A percentile compares a stretch with the other conserved stretches of the same genome.
phyloP scores from a whole-genome alignment of 148 eudicot genomes.

The Amaranthus hypochondriacus region DNA sequence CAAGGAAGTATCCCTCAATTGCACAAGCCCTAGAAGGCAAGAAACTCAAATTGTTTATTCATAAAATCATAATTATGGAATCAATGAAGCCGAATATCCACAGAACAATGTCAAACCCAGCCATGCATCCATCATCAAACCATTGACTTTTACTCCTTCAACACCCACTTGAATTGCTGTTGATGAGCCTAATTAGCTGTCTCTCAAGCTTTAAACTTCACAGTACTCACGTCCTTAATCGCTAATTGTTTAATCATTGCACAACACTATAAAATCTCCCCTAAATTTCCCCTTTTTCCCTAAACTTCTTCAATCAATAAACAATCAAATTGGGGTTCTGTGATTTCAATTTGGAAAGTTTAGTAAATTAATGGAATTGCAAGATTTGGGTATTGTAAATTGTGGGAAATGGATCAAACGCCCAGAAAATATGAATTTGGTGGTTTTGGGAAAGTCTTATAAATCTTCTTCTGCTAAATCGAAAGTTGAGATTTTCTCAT shows the following conservation, averaged over 20 bases:
- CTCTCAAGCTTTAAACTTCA: neutral
- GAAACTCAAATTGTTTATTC: no score
- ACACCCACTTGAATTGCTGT: neutral
- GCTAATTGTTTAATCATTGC: neutral
- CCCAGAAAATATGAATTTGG: constrained; percentile 75
- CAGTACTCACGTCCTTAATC: constrained; percentile 2
- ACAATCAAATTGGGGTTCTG: neutral
- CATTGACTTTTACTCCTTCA: constrained; percentile 6
- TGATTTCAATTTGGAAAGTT: neutral
- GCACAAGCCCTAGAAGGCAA: no score
- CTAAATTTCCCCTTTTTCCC: no score
- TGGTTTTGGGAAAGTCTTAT: constrained; percentile 50
- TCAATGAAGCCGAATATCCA: neutral
- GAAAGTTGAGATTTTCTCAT: constrained; percentile 62
- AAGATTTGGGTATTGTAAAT: constrained; percentile 42
- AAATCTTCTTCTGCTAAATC: constrained; percentile 35
- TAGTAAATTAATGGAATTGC: constrained; percentile 17
- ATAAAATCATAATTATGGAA: neutral
- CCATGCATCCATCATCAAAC: neutral
- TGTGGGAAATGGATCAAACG: constrained; percentile 85
- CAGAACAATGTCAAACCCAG: neutral
- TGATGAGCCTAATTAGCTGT: neutral
- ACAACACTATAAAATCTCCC: neutral
- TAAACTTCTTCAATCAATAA: neutral
- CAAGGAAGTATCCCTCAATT: no score